Evolutionary conservation across 148 eudicot genomes (phyloP), one percentile per base, ranked within the genome.

Genomic region (Persicaria maculosa): DNA sequence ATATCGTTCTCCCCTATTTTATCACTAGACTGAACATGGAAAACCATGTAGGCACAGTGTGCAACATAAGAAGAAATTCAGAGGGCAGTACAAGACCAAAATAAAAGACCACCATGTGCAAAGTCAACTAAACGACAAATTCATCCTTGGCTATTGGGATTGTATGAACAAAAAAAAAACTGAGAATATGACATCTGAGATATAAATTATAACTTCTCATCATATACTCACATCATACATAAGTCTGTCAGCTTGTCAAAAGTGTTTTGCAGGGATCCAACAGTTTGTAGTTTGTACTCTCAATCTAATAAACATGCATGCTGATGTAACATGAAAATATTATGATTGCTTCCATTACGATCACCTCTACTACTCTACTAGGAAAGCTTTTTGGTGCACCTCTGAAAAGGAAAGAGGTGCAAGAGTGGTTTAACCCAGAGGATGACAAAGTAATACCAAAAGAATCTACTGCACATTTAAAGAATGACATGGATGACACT

Each of bases 41-140:
- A 65, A 65, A 43, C 6, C n/a, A 25, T n/a, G 43, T 65, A 65
- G 45, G 46, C 70, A 65, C 47, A 15, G 14, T 46, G 43, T 40
- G 70, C 46, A 65, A 43, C 7, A 65, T 15, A 65, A 40, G 7
- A 20, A 10, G 5, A 25, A 22, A 9, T 5, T 9, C 43, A 22
- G 40, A 59, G 40, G 67, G 67, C 40, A 59, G 67, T 59, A 59
- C 43, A 36, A 59, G 25, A 59, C 67, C 62, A 9, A 59, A 45
- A 65, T 65, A 9, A 65, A 43, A 59, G 19, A 65, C 19, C 70
- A 65, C 46, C 47, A 1, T 12, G 43, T 40, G 17, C 46, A 43
- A 36, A 47, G 19, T 46, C 19, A 65, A 5, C 70, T 65, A n/a
- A 65, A 36, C 47, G 19, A 65, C n/a, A 14, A 14, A 40, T 36